Base-by-base conservation (phyloP, 2,329 filamentous ascomycete genomes). In the Penicillium sp. region DNA sequence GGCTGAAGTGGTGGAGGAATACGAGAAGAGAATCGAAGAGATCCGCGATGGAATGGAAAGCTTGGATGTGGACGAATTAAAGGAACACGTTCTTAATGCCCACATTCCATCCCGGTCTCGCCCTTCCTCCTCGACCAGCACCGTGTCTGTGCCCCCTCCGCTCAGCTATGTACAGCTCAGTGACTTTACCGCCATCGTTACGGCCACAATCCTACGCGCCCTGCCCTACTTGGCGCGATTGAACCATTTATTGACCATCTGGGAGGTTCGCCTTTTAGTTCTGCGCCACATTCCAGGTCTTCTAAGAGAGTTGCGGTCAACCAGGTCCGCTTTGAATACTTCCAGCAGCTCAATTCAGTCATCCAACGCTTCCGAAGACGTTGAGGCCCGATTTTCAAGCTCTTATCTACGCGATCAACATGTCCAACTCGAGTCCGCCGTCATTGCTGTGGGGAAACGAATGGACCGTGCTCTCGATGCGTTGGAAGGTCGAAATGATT, bases 111-210 rank as follows among this genome's bases (percentile, higher is more conserved):
- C 82, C 8, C 79, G 79, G 63, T 87, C 84, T 56, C 79, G 83
- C 72, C 78, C 84, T 72, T 66, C 74, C 71, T 69, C 79, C 69
- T 65, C 78, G 65, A 65, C 78, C 68, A 71, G 76, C 60, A 69
- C 77, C 43, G 71, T 76, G 16, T 81, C 79, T 49, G 75, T 71
- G 69, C 72, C 69, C 54, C 68, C 71, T 43, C 68, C 72, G 53
- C 69, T 75, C 54, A 74, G 79, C 43, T 90, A 90, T 73, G 84
- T 84, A 60, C 87, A 84, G 59, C 85, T 98, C 80, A 92, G 95
- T 66, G 95, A 98, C 73, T 86, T 96, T 67, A 93, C 91, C 9
- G 91, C 93, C 24, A 83, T 98, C 47, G 84, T 98, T 55, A 97
- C 95, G 1, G 90, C 93, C 27, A 96, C 93, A 33, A 90, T 96